Conservation (phyloP, 495 filamentous ascomycete species). For the Podospora pseudoanserina region DNA sequence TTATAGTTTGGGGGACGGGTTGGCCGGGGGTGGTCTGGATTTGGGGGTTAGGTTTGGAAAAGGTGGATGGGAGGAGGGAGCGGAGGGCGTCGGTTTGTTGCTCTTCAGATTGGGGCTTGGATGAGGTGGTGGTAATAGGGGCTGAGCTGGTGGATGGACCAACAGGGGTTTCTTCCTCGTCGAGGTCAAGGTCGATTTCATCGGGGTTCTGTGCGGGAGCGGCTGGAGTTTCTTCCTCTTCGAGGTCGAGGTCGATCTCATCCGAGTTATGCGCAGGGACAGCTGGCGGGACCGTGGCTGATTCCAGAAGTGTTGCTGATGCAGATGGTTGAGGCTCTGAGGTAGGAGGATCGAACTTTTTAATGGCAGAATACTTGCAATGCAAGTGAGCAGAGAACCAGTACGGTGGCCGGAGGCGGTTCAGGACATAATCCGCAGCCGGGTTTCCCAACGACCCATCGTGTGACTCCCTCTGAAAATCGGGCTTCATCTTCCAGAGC, state of each 20-base stretch:
- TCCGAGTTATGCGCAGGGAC: not conserved
- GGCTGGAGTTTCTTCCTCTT: not conserved
- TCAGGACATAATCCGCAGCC: conserved; percentile 73
- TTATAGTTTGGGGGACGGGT: conserved; percentile 51
- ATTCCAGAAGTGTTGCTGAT: conserved; percentile 2
- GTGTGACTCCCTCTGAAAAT: conserved; percentile 69
- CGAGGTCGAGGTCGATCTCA: not conserved
- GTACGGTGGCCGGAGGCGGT: conserved; percentile 72
- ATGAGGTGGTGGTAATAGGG: conserved; percentile 30
- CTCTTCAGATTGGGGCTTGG: conserved; percentile 42
- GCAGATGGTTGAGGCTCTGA: not conserved
- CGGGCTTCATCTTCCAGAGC: conserved; percentile 66
- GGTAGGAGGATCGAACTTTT: conserved; percentile 53
- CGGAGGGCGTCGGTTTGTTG: conserved; percentile 52
- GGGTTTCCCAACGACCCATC: conserved; percentile 69
- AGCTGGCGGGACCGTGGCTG: conserved; percentile 6
- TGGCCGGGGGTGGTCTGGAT: conserved; percentile 38
- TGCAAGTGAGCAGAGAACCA: conserved; percentile 97
- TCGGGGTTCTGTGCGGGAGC: conserved; percentile 8
- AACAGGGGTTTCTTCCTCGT: conserved; percentile 13
- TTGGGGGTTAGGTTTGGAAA: conserved; percentile 43
- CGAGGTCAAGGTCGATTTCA: conserved; percentile 20
- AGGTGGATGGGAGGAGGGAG: conserved; percentile 63
- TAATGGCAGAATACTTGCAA: conserved; percentile 72
- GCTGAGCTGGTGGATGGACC: not conserved